A percentile compares a stretch with the other conserved stretches of the same genome.
Conservation (phyloP, 176 grass and related monocot species). For the Paspalum notatum region DNA sequence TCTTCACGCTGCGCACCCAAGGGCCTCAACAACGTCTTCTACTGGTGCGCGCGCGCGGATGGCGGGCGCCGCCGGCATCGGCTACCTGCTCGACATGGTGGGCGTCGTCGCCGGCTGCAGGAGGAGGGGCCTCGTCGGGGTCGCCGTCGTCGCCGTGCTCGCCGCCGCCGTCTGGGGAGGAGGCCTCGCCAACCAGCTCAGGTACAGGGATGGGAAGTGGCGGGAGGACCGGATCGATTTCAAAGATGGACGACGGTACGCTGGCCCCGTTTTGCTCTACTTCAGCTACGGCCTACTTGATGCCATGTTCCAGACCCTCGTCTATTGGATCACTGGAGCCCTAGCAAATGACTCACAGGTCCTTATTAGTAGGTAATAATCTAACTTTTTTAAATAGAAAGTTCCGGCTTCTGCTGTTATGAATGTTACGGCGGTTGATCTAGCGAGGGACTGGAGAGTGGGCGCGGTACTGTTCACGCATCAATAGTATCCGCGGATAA, state of each 20-base stretch:
- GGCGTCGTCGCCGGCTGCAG: slow-evolving; percentile 56
- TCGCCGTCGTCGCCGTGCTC: slow-evolving; percentile 49
- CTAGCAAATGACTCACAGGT: slow-evolving; percentile 67
- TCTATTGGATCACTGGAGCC: slow-evolving; percentile 84
- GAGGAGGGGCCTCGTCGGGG: slow-evolving; percentile 53
- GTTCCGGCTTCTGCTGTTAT: no score
- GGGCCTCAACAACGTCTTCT: slow-evolving; percentile 92
- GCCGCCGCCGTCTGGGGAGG: slow-evolving; percentile 81
- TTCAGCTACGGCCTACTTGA: slow-evolving; percentile 86
- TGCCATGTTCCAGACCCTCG: slow-evolving; percentile 91
- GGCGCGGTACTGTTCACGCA: no score
- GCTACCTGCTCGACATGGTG: slow-evolving; percentile 75
- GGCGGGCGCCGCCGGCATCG: slow-evolving; percentile 65
- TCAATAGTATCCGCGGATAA: no score
- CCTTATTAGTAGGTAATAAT: slow-evolving; percentile 78
- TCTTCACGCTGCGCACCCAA: slow-evolving; percentile 80
- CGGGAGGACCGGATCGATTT: slow-evolving; percentile 51
- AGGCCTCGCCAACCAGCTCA: slow-evolving; percentile 68
- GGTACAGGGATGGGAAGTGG: slow-evolving; percentile 20
- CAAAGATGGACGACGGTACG: slow-evolving; percentile 54
- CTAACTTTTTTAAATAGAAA: no score
- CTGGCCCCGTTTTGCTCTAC: slow-evolving; percentile 71
- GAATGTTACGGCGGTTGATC: no score
- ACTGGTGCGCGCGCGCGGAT: slow-evolving; percentile 94
- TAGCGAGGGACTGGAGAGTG: no score